Evolutionary conservation across 2,329 filamentous ascomycete species (phyloP), one percentile per base, ranked within the genome.

Genomic region (Grosmannia penicillata): DNA sequence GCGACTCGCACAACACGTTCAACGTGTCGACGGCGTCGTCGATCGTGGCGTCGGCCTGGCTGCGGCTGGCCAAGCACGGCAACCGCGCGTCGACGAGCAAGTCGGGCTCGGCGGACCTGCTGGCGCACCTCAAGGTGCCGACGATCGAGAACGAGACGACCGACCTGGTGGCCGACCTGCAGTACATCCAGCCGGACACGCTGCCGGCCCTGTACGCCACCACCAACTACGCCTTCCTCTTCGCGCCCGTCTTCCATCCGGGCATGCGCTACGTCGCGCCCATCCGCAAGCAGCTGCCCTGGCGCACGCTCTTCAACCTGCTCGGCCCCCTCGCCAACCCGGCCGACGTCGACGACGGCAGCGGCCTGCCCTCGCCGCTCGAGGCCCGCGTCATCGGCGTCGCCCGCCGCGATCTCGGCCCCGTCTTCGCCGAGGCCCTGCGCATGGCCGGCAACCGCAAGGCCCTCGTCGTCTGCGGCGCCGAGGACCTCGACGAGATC

Each of bases 221-320:
- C 41, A 82, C 80, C 45, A 95, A 93, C 62, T 98, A 96, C 63
- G 82, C 82, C 45, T 98, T 98, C 61, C 72, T 98, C 23, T 96
- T 91, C 54, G 91, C 91, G 0, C 89, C 91, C 28, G 82, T 91
- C 48, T 98, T 95, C 68, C 91, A 98, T 61, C 85, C 86, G 0
- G 89, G 86, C 34, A 95, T 96, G 80, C 79, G 76, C 55, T 79
- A 87, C 56, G 86, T 91, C 28, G 85, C 86, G 5, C 75, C 80
- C 2, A 78, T 95, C 46, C 80, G 91, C 45, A 82, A 76, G 53
- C 82, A 93, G 55, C 73, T 98, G 18, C 89, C 89, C 42, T 89
- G 91, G 70, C 77, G 91, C 50, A 98, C 91, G 2, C 89, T 98
- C 48, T 98, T 98, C 75, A 98, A 98, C 60, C 74, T 98, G 14